Evolutionary conservation across 2,329 filamentous ascomycete species (phyloP), one percentile per base, ranked within the genome.

Genomic region (Alternaria novae-zelandiae): DNA sequence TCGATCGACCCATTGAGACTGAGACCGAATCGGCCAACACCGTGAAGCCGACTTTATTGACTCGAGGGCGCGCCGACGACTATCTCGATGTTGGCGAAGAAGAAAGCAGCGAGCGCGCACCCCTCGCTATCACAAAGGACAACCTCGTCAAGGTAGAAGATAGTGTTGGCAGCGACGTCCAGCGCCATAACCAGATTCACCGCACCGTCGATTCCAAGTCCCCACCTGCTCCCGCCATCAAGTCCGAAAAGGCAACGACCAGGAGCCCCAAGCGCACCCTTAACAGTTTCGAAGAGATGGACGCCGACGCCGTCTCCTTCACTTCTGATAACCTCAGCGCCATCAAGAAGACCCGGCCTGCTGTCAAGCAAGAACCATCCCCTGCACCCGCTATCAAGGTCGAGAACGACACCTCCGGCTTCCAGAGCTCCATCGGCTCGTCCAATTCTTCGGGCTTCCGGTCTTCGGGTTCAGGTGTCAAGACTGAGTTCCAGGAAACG

Each of bases 191-290:
- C 6, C 28, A 30, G 28, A 1, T 30, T 12, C 28, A 13, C 6
- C 28, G 28, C 12, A 30, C 28, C 3, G 30, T n/a, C 32, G 9
- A 41, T 3, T 3, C 15, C 36, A 41, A 41, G 36, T 1, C 36
- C 17, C 0, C n/a, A 0, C 8, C 36, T 17, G n/a, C n/a, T 0
- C 36, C n/a, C 9, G 15, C 9, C 36, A 6, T 41, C 8, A 41
- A 41, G 9, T 0, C n/a, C 3, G 36, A 41, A 10, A 41, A 17
- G 8, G 15, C 15, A 8, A 41, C 28, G 26, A 10, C 6, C n/a
- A 21, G 4, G 4, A 32, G 9, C 9, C 11, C 17, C 3, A 20
- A 50, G 47, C 26, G 3, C 12, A 32, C n/a, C 17, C 11, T 21
- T 17, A 13, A 21, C 2, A 17, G 3, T 6, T 6, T 15, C 2